Evolutionary conservation across 2,329 filamentous ascomycete genomes (phyloP).

Genomic region (Cladosporium phlei): DNA sequence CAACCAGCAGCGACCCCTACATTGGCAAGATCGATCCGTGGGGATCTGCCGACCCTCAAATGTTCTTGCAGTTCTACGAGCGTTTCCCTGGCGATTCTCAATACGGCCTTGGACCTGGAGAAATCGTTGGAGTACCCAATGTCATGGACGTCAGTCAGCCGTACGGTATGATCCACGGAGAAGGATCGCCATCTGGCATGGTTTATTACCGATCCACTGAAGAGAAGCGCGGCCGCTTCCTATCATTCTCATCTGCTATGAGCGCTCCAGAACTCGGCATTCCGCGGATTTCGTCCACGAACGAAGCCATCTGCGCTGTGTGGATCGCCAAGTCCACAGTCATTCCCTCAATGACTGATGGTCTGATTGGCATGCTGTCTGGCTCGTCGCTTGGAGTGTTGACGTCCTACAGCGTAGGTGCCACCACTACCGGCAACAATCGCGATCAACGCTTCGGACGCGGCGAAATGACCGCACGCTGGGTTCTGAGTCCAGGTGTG

Average conservation of each 20-base stretch:
- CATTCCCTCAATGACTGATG: constrained; percentile 67
- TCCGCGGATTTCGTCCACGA: constrained; percentile 65
- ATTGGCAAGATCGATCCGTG: constrained; percentile 73
- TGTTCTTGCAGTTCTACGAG: constrained; percentile 73
- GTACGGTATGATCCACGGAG: constrained; percentile 77
- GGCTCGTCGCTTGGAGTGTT: constrained; percentile 81
- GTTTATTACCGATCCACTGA: constrained; percentile 70
- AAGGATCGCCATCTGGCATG: constrained; percentile 79
- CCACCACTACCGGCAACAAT: constrained; percentile 44
- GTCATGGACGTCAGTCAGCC: constrained; percentile 85
- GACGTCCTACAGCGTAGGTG: constrained; percentile 67
- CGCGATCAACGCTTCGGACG: constrained; percentile 60
- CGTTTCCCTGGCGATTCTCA: constrained; percentile 66
- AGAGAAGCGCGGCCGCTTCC: constrained; percentile 71
- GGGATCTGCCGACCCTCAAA: constrained; percentile 71
- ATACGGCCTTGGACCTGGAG: constrained; percentile 74
- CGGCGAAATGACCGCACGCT: constrained; percentile 79
- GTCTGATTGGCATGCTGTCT: constrained; percentile 73
- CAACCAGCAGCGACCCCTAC: constrained; percentile 75
- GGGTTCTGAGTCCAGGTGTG: constrained; percentile 87
- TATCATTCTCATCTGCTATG: constrained; percentile 58
- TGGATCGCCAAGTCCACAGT: constrained; percentile 84
- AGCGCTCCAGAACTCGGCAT: constrained; percentile 66
- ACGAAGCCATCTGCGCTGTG: constrained; percentile 69
- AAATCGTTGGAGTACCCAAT: constrained; percentile 71